These are phyloP conservation scores for Rauvolfia tetraphylla DNA, from an alignment of 257 asterid species.

Conservation along the genomic window DNA sequence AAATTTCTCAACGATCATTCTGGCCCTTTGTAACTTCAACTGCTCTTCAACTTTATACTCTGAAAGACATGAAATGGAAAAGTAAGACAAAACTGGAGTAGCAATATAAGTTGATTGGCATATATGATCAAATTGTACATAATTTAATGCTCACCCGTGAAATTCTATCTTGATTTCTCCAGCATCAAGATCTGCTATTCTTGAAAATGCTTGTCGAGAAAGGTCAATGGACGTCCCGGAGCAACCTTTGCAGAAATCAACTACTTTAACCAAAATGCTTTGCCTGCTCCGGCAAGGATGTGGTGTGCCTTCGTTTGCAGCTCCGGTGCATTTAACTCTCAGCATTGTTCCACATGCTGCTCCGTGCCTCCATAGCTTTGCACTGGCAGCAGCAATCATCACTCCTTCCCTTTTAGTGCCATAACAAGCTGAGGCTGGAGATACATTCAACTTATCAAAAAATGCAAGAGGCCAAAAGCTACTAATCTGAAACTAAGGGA, in stretches of 20 bases:
- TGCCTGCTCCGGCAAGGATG: not conserved
- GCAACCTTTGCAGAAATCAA: constrained; percentile 6
- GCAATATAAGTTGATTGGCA: no score
- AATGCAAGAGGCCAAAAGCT: no score
- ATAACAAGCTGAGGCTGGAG: constrained; percentile 5
- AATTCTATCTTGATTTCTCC: constrained; percentile 1
- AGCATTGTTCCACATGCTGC: constrained; percentile 2
- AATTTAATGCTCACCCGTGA: not conserved
- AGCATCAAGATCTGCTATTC: constrained; percentile 3
- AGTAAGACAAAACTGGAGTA: no score
- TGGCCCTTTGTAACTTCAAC: no score
- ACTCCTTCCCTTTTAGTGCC: not conserved
- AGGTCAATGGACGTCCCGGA: not conserved
- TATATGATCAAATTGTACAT: no score
- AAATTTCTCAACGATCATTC: no score
- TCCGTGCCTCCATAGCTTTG: not conserved
- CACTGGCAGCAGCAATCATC: constrained; percentile 11
- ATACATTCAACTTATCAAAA: no score
- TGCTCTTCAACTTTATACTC: no score
- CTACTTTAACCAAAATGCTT: not conserved
- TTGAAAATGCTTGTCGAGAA: constrained; percentile 4
- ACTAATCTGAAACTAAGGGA: no score
- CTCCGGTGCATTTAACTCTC: constrained; percentile 5
- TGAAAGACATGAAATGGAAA: no score
- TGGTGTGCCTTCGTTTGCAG: not conserved